Percentiles rank a stretch among this genome's conserved stretches.
phyloP scores from a whole-genome alignment of 1,139 yeast species.

The Candida albicans region DNA sequence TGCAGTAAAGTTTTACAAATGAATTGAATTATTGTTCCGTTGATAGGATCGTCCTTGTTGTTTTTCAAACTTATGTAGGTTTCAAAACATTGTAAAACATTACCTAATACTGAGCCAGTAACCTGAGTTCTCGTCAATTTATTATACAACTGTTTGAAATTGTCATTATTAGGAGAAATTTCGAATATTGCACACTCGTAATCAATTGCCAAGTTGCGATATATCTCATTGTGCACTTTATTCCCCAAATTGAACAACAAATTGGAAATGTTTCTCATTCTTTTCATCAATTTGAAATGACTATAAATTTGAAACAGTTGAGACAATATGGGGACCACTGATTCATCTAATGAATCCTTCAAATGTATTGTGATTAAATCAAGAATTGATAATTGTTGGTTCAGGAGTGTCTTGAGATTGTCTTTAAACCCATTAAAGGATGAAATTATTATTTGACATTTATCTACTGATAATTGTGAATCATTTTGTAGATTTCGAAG shows the following conservation, averaged over 20 bases:
- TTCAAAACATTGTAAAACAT: neutral
- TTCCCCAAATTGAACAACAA: conserved; percentile 22
- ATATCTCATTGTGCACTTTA: conserved; percentile 7
- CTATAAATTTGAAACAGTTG: conserved; percentile 16
- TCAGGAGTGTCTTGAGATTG: conserved; percentile 14
- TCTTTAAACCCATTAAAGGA: conserved; percentile 1
- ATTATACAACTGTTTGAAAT: conserved; percentile 13
- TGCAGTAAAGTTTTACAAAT: conserved; percentile 5
- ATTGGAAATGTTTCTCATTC: conserved; percentile 32
- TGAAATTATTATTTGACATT: conserved; percentile 2
- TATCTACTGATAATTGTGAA: conserved; percentile 2
- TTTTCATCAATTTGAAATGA: conserved; percentile 24
- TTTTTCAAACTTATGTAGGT: conserved; percentile 1
- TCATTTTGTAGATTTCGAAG: conserved; percentile 2
- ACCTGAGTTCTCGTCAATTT: conserved; percentile 20
- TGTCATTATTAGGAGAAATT: conserved; percentile 13
- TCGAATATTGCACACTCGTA: conserved; percentile 23
- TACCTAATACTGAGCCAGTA: neutral
- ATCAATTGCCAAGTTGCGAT: conserved; percentile 20
- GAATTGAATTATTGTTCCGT: conserved; percentile 1
- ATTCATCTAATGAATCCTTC: conserved; percentile 11
- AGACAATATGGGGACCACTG: conserved; percentile 8
- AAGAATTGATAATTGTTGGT: conserved; percentile 21
- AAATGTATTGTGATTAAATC: conserved; percentile 23
- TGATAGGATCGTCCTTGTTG: neutral